Conservation (phyloP, 73 alveolate species). For the Symbiodinium natans region DNA sequence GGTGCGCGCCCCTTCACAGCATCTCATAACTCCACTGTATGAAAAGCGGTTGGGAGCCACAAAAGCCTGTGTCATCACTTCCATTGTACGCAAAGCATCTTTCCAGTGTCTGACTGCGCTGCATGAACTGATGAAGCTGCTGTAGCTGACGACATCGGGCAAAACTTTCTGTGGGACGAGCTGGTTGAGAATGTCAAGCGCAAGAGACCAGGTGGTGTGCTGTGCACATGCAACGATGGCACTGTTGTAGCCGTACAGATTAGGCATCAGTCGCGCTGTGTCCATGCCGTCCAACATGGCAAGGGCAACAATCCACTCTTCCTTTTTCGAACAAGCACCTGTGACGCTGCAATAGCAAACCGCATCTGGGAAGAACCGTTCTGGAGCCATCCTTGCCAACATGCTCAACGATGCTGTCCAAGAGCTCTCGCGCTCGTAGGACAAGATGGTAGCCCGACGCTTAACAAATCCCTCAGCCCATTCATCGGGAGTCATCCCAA, state of each 20-base stretch:
- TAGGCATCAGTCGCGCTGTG: background rate
- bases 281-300: background rate
- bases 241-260: background rate
- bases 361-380: background rate
- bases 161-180: background rate
- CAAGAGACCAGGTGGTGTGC: background rate
- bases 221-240: background rate
- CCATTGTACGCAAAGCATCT: background rate
- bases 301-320: background rate
- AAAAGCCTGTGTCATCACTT: background rate
- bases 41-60: background rate
- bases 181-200: background rate
- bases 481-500: background rate
- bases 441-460: background rate
- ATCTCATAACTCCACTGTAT: background rate
- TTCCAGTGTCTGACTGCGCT: background rate
- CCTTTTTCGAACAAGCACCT: background rate
- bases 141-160: slow-evolving; percentile 1
- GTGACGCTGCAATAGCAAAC: background rate
- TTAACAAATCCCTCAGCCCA: background rate
- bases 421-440: background rate
- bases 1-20: background rate
- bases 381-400: background rate
- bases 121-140: slow-evolving; percentile 1
- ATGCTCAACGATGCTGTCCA: background rate